A percentile compares a stretch with the other conserved stretches of the same genome.
Conservation (phyloP, 2,329 filamentous ascomycete species). For the Aspergillus eucalypticola region DNA sequence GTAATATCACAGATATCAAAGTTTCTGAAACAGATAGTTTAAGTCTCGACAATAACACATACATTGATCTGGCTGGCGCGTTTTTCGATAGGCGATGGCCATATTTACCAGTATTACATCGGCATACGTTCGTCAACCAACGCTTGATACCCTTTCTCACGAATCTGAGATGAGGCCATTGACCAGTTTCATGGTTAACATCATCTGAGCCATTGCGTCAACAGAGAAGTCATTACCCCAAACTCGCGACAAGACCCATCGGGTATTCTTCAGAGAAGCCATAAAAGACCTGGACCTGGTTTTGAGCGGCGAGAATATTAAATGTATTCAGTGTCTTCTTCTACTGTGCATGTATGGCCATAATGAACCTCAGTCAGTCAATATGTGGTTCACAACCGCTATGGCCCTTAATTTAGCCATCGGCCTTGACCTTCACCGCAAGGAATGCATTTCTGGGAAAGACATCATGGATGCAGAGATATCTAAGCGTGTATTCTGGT, state of each 20-base stretch:
- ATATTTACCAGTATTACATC: conserved; percentile 26
- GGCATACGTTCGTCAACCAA: conserved; percentile 20
- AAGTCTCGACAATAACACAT: conserved; percentile 1
- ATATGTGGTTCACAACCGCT: conserved; percentile 27
- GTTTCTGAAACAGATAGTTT: not conserved
- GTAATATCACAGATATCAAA: conserved; percentile 3
- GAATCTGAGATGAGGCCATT: not conserved
- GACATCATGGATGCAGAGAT: conserved; percentile 21
- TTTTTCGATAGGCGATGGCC: conserved; percentile 31
- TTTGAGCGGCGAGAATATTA: conserved; percentile 21
- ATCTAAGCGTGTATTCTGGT: conserved; percentile 28
- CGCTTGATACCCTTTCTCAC: conserved; percentile 10
- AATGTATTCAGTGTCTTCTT: conserved; percentile 28
- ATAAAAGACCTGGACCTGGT: conserved; percentile 17
- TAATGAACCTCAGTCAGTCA: conserved; percentile 28
- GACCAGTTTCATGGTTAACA: conserved; percentile 24
- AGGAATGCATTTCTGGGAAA: conserved; percentile 16
- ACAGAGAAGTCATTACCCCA: conserved; percentile 19
- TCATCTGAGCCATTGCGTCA: conserved; percentile 26
- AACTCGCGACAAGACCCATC: not conserved
- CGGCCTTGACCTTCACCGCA: conserved; percentile 25
- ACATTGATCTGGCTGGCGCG: conserved; percentile 14
- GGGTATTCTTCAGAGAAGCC: conserved; percentile 14
- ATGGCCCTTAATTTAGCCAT: conserved; percentile 24
- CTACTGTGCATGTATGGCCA: conserved; percentile 29